Evolutionary conservation across 805 yeast genomes (phyloP).

Genomic region (Priceomyces carsonii): DNA sequence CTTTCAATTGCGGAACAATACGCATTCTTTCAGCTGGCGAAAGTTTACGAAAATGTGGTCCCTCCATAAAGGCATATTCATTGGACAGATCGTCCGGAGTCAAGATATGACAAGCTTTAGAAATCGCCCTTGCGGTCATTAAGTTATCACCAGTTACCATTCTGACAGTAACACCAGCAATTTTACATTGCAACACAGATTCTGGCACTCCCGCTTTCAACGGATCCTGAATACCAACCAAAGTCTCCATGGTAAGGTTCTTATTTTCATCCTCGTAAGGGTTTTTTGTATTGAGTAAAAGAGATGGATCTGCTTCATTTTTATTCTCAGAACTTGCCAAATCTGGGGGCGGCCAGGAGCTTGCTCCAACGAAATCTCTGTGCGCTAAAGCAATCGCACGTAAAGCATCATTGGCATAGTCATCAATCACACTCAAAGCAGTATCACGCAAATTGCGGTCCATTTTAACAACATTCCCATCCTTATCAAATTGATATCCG

Average conservation of each 20-base stretch:
- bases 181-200: slow-evolving; percentile 82
- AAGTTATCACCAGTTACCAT: slow-evolving; percentile 99
- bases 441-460: slow-evolving; percentile 28
- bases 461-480: slow-evolving; percentile 27
- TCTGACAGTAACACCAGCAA: slow-evolving; percentile 91
- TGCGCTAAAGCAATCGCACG: slow-evolving; percentile 91
- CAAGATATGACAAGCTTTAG: slow-evolving; percentile 80
- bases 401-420: slow-evolving; percentile 75
- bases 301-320: slow-evolving; percentile 25
- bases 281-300: slow-evolving; percentile 25
- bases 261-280: slow-evolving; percentile 23
- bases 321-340: slow-evolving; percentile 23
- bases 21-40: slow-evolving; percentile 52
- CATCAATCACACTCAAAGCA: slow-evolving; percentile 38
- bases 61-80: slow-evolving; percentile 79
- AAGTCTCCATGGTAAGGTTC: slow-evolving; percentile 57
- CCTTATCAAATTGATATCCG: slow-evolving; percentile 32
- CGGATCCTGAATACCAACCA: slow-evolving; percentile 96
- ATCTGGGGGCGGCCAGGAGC: slow-evolving; percentile 70
- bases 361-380: slow-evolving; percentile 53
- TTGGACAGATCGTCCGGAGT: slow-evolving; percentile 51
- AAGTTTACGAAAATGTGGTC: slow-evolving; percentile 81
- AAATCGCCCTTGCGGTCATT: slow-evolving; percentile 88
- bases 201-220: slow-evolving; percentile 85
- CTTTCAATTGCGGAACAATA: slow-evolving; percentile 74